Evolutionary conservation across 768 basidiomycete genomes (phyloP).

Genomic region (Boletus rex-veris): DNA sequence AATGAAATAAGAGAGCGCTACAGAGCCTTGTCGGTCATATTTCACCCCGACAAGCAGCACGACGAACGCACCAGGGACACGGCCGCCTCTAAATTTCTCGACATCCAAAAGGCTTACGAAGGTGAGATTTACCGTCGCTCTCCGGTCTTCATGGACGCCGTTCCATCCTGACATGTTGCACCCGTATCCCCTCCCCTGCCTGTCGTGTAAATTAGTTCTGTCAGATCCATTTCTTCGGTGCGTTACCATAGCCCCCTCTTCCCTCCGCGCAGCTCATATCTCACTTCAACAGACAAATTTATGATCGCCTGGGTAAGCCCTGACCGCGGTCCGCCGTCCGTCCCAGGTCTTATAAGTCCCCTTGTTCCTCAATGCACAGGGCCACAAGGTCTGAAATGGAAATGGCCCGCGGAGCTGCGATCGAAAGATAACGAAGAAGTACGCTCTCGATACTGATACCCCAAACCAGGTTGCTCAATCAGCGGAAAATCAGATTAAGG

Average conservation of each 20-base stretch:
- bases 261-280: conserved; percentile 4
- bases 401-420: conserved; percentile 45
- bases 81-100: conserved; percentile 66
- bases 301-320: conserved; percentile 64
- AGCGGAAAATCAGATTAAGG: conserved; percentile 43
- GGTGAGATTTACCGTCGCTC: conserved; percentile 36
- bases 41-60: conserved; percentile 83
- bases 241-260: conserved; percentile 16
- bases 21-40: conserved; percentile 65
- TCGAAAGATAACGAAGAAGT: conserved; percentile 49
- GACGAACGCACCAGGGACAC: conserved; percentile 51
- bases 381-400: conserved; percentile 37
- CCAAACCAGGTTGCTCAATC: conserved; percentile 18
- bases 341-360: conserved; percentile 4
- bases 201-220: conserved; percentile 44
- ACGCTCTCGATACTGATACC: conserved; percentile 20
- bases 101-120: conserved; percentile 83
- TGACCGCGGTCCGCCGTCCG: conserved; percentile 4
- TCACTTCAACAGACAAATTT: conserved; percentile 53
- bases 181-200: conserved; percentile 16
- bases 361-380: conserved; percentile 23
- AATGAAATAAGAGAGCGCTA: conserved; percentile 75
- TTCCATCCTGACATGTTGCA: neutral
- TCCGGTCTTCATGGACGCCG: neutral
- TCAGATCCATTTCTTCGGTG: conserved; percentile 71